These are phyloP conservation scores for Gonapodya sp. DNA, from an alignment of 192 early-diverging fungal species.

Conservation along the genomic window DNA sequence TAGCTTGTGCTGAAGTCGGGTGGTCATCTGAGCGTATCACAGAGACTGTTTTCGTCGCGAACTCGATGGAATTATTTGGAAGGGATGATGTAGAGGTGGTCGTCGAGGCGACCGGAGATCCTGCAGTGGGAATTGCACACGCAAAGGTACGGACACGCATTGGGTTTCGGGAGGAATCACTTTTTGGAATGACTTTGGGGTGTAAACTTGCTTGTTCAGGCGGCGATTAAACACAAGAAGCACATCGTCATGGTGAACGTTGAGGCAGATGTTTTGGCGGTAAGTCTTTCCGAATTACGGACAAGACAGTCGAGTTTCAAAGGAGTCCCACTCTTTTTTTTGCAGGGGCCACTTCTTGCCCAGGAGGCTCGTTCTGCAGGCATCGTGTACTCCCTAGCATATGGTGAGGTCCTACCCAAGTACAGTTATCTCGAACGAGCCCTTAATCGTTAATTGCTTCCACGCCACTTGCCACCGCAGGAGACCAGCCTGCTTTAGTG, in stretches of 20 bases:
- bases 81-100: not conserved
- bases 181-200: too few relatives aligned
- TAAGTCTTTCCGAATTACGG: too few relatives aligned
- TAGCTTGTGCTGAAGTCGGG: not conserved
- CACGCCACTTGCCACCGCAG: too few relatives aligned
- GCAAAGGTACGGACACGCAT: too few relatives aligned
- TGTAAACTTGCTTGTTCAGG: too few relatives aligned
- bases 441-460: too few relatives aligned
- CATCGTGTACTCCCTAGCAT: not conserved
- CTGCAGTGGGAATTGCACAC: not conserved
- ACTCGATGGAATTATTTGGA: not conserved
- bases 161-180: too few relatives aligned
- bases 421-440: too few relatives aligned
- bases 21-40: not conserved
- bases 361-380: not conserved
- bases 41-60: not conserved
- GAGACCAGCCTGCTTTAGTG: not conserved
- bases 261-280: not conserved
- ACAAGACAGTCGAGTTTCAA: too few relatives aligned
- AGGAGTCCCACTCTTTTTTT: too few relatives aligned
- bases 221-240: not conserved
- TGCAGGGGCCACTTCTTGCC: not conserved
- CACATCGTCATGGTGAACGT: slow-evolving; percentile 4
- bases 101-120: not conserved
- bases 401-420: too few relatives aligned